phyloP scores from a whole-genome alignment of 768 basidiomycete genomes.

The Mycena belliarum region DNA sequence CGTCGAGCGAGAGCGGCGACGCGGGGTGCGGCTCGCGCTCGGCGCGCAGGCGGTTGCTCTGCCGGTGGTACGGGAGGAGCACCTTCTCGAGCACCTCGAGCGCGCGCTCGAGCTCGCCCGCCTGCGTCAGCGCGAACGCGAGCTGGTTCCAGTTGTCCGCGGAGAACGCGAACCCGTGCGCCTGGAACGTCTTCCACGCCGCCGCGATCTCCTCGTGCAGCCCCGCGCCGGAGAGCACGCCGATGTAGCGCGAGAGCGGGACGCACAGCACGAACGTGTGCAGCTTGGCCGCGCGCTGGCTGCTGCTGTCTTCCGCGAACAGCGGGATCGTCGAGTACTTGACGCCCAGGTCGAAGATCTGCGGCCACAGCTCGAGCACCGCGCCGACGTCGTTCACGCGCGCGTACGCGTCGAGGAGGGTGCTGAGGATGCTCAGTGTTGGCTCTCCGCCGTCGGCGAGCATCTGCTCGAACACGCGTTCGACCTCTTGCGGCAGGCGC shows the following conservation, averaged over 20 bases:
- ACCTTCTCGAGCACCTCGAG: conserved; percentile 82
- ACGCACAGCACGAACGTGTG: conserved; percentile 63
- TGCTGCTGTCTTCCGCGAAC: conserved; percentile 28
- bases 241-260: conserved; percentile 82
- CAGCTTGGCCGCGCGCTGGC: conserved; percentile 21
- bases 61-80: conserved; percentile 58
- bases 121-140: conserved; percentile 70
- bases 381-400: conserved; percentile 53
- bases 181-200: conserved; percentile 66
- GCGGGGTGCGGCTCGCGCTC: conserved; percentile 34
- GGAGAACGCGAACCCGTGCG: conserved; percentile 75
- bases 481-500: conserved; percentile 51
- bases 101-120: conserved; percentile 79
- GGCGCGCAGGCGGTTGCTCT: conserved; percentile 24
- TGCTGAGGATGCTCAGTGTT: conserved; percentile 58
- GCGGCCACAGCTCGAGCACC: conserved; percentile 66
- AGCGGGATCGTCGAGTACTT: conserved; percentile 37
- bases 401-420: conserved; percentile 75
- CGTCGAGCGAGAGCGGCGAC: conserved; percentile 44
- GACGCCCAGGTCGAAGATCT: conserved; percentile 61
- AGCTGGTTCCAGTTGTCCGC: conserved; percentile 93
- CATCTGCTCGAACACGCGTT: conserved; percentile 54
- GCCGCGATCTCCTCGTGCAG: conserved; percentile 59
- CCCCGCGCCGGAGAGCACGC: conserved; percentile 66
- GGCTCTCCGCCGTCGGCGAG: conserved; percentile 56